Base-by-base conservation (phyloP, 2,329 filamentous ascomycete genomes). In the Aplosporella prunicola region DNA sequence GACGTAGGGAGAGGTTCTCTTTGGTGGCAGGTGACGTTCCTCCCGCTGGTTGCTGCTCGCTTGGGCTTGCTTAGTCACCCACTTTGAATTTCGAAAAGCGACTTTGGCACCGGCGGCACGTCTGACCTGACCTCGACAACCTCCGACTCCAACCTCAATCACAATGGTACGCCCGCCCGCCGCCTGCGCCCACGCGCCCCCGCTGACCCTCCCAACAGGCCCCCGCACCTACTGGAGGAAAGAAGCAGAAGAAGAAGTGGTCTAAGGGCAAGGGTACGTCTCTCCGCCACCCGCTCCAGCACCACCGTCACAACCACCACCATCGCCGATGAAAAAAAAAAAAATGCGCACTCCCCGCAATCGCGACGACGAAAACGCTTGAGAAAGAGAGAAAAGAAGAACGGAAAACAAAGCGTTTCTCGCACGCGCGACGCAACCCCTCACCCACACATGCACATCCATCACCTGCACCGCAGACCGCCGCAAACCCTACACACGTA, bases 211-310 rank as follows among this genome's bases (percentile, higher is more conserved):
- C 13, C 8, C 16, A 2, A 45, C 28, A 63, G 64, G 66, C 69
- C 58, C 67, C 68, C 56, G 67, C 68, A 66, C 67, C 68, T 61
- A 70, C 77, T 60, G 78, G 78, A 63, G 78, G 74, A 60, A 82
- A 82, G 76, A 82, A 82, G 72, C 77, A 81, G 67, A 83, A 82
- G 78, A 82, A 83, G 78, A 83, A 82, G 77, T 82, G 78, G 79
- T 75, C 71, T 44, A 76, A 76, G 71, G 68, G 68, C 61, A 71
- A 72, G 64, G 68, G 68, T 71, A 64, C 50, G 65, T 66, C 45
- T 38, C 44, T 35, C 38, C 40, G 20, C 26, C 43, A 41, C 45
- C 23, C 22, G 33, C 25, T 32, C 34, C 39, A 36, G 29, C 30
- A 9, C 20, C 15, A 11, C 32, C 28, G 29, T 8, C n/a, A n/a